phyloP scores from a whole-genome alignment of 2,329 filamentous ascomycete species.

The Bipolaris sorokiniana region DNA sequence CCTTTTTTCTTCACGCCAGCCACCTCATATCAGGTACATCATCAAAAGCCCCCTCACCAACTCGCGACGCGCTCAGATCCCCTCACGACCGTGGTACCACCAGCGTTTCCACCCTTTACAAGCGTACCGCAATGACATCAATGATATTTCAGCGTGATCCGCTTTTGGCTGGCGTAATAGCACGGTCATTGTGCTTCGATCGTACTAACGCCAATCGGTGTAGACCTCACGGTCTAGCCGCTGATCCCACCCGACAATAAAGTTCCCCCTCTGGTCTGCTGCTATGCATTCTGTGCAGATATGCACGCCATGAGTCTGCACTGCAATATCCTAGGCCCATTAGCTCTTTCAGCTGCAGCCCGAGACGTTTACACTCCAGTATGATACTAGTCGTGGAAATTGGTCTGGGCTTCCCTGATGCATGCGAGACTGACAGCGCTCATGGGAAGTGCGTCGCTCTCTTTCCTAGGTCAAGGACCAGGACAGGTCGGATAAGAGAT shows the following conservation, averaged over 20 bases:
- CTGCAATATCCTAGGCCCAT: background rate
- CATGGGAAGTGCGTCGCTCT: no score
- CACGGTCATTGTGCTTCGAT: background rate
- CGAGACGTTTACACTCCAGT: no score
- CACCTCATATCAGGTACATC: slow-evolving; percentile 21
- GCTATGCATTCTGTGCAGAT: background rate
- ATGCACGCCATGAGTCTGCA: background rate
- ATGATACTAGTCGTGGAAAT: no score
- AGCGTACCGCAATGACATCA: slow-evolving; percentile 17
- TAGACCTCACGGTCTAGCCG: background rate
- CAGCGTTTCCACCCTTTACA: slow-evolving; percentile 1
- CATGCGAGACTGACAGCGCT: no score
- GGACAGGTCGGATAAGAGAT: no score
- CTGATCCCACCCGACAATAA: background rate
- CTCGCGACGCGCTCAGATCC: background rate
- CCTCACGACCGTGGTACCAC: slow-evolving; percentile 10
- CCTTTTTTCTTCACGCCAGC: slow-evolving; percentile 6
- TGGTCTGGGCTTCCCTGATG: no score
- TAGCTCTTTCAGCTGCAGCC: no score
- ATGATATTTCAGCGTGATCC: slow-evolving; percentile 12
- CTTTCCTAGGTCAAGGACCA: no score
- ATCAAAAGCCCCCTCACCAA: slow-evolving; percentile 12
- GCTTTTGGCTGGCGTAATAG: slow-evolving; percentile 1
- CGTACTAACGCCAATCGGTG: background rate
- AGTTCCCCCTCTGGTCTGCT: background rate